phyloP scores from a whole-genome alignment of 257 asterid genomes.

The Orobanche coerulescens region DNA sequence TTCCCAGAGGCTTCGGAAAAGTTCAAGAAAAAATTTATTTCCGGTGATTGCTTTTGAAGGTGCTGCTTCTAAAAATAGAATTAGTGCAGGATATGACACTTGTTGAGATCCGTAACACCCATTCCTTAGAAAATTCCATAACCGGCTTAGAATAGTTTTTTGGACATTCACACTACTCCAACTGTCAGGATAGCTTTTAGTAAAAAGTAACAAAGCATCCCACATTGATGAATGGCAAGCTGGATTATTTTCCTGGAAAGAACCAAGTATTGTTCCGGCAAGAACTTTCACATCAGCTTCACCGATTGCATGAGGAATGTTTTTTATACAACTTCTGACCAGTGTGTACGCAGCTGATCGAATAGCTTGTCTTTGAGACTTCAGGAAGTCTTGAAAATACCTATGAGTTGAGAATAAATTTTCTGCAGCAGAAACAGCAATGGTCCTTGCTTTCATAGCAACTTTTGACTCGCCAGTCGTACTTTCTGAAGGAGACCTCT shows the following conservation, averaged over 20 bases:
- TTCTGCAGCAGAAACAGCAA: conserved; percentile 61
- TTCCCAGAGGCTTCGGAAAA: conserved; percentile 79
- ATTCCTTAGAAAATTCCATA: conserved; percentile 75
- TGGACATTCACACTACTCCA: conserved; percentile 72
- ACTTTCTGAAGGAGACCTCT: conserved; percentile 48
- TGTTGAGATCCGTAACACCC: conserved; percentile 98
- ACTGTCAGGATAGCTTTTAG: conserved; percentile 62
- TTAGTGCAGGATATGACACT: conserved; percentile 82
- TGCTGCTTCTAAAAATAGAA: conserved; percentile 63
- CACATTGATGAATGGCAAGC: conserved; percentile 91
- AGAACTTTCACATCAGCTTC: conserved; percentile 64
- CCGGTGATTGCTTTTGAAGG: conserved; percentile 59
- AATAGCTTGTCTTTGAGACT: conserved; percentile 63
- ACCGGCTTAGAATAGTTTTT: conserved; percentile 52
- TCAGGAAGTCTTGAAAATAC: conserved; percentile 66
- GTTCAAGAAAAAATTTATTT: conserved; percentile 65
- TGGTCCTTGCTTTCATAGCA: conserved; percentile 61
- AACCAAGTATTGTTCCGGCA: conserved; percentile 76
- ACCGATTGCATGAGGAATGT: conserved; percentile 58
- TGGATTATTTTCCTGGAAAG: conserved; percentile 79
- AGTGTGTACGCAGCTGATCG: conserved; percentile 83
- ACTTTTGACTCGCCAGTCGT: conserved; percentile 53
- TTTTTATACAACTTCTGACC: conserved; percentile 69
- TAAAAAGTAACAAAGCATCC: conserved; percentile 63
- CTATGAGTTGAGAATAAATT: conserved; percentile 60